Conservation (phyloP, 768 basidiomycete species). For the Hygrocybe punicea region DNA sequence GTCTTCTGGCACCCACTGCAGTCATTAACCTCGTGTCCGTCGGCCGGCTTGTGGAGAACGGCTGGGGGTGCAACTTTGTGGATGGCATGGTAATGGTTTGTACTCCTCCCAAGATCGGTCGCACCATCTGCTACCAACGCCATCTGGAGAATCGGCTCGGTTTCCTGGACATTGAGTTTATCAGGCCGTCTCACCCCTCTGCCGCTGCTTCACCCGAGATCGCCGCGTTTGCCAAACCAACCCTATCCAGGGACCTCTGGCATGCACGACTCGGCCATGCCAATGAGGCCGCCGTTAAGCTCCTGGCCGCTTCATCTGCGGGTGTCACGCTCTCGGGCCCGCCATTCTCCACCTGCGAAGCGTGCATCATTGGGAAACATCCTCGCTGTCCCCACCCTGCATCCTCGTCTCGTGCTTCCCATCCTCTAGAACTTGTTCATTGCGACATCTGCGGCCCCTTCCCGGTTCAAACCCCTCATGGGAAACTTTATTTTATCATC, state of each 20-base stretch:
- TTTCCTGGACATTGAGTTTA: background rate
- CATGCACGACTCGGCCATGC: slow-evolving; percentile 27
- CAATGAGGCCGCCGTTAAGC: slow-evolving; percentile 14
- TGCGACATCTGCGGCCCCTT: slow-evolving; percentile 28
- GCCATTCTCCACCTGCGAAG: slow-evolving; percentile 8
- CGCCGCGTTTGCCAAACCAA: slow-evolving; percentile 1
- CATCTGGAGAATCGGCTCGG: background rate
- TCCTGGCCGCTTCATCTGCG: slow-evolving; percentile 15
- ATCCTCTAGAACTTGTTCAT: slow-evolving; percentile 13
- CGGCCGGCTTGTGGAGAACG: slow-evolving; percentile 14
- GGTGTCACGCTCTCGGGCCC: slow-evolving; percentile 14
- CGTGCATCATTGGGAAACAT: slow-evolving; percentile 27
- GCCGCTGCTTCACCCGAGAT: background rate
- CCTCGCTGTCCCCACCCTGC: slow-evolving; percentile 11
- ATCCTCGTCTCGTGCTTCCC: background rate
- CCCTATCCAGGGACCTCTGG: slow-evolving; percentile 16
- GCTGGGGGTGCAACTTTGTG: slow-evolving; percentile 6
- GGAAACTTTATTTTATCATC: slow-evolving; percentile 12
- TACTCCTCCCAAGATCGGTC: background rate
- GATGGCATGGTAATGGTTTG: too few species aligned
- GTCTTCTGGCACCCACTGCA: slow-evolving; percentile 24
- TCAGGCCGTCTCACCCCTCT: too few species aligned
- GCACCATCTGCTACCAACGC: background rate
- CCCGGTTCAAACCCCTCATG: slow-evolving; percentile 10
- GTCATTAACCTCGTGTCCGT: slow-evolving; percentile 24